Conservation (phyloP, 139 green algal species). For the Deuterostichococcus epilithicus region DNA sequence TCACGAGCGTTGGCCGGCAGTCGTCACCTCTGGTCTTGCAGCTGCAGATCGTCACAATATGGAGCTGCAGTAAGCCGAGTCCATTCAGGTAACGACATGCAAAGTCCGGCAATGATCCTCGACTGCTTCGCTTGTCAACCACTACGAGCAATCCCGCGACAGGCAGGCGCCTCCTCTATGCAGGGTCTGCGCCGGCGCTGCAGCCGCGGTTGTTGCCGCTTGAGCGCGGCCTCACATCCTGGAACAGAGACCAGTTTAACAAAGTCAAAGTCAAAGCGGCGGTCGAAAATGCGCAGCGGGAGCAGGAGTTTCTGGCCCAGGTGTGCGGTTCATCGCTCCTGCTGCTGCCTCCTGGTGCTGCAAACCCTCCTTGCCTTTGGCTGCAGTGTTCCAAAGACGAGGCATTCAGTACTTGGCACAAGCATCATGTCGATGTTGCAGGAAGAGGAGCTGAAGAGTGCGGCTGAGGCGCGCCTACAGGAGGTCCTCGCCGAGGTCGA, state of each 20-base stretch:
- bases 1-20: too few species aligned
- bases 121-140: too few species aligned
- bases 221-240: neutral
- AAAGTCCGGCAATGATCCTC: too few species aligned
- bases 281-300: neutral
- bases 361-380: neutral
- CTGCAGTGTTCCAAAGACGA: too few species aligned
- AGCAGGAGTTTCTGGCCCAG: neutral
- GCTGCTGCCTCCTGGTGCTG: neutral
- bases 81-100: too few species aligned
- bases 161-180: too few species aligned
- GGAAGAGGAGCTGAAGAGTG: neutral
- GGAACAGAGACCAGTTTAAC: neutral
- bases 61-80: too few species aligned
- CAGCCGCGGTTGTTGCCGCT: neutral
- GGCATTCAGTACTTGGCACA: too few species aligned
- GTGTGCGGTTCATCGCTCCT: neutral
- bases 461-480: neutral
- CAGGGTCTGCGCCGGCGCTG: neutral
- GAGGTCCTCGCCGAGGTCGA: neutral
- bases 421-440: too few species aligned
- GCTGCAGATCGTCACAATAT: too few species aligned
- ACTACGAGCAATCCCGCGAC: too few species aligned
- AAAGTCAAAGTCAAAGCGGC: neutral
- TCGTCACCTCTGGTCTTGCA: too few species aligned